Evolutionary conservation across 2,329 filamentous ascomycete genomes (phyloP).

Genomic region (Trichoderma sp.): DNA sequence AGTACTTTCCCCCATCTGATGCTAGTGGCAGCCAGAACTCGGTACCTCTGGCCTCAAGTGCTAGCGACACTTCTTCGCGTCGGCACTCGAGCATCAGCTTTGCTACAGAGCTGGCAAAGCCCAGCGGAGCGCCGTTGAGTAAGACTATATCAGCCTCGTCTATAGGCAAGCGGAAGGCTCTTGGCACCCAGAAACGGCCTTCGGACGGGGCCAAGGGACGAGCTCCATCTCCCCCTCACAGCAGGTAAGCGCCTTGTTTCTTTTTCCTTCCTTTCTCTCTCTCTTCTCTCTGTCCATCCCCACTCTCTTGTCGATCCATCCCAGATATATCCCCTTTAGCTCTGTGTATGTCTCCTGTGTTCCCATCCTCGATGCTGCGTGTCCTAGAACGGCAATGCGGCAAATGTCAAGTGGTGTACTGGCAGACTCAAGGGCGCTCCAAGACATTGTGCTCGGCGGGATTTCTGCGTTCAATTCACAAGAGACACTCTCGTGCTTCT

Average conservation of each 20-base stretch:
- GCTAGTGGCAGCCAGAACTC: slow-evolving; percentile 14
- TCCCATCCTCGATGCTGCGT: not conserved
- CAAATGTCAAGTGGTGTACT: slow-evolving; percentile 1
- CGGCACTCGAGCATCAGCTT: slow-evolving; percentile 37
- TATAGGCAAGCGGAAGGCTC: slow-evolving; percentile 2
- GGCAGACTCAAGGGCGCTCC: not conserved
- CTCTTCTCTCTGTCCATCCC: not conserved
- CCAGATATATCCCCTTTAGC: not conserved
- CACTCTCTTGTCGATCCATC: not conserved
- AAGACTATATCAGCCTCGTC: slow-evolving; percentile 30
- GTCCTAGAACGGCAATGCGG: slow-evolving; percentile 1
- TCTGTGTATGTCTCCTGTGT: not conserved
- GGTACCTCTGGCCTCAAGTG: slow-evolving; percentile 21
- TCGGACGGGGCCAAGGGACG: slow-evolving; percentile 46
- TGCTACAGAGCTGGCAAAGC: slow-evolving; percentile 34
- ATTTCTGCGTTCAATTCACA: not conserved
- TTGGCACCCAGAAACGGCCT: slow-evolving; percentile 25
- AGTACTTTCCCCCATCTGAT: slow-evolving; percentile 8
- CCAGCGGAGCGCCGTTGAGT: slow-evolving; percentile 30
- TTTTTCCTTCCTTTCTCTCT: not conserved
- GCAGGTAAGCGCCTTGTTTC: slow-evolving; percentile 40
- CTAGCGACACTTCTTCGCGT: slow-evolving; percentile 27
- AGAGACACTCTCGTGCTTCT: slow-evolving; percentile 3
- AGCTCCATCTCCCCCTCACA: slow-evolving; percentile 48
- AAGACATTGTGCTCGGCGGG: slow-evolving; percentile 15